Evolutionary conservation across 495 filamentous ascomycete genomes (phyloP).

Genomic region (Pseudoneurospora amorphoporcata): DNA sequence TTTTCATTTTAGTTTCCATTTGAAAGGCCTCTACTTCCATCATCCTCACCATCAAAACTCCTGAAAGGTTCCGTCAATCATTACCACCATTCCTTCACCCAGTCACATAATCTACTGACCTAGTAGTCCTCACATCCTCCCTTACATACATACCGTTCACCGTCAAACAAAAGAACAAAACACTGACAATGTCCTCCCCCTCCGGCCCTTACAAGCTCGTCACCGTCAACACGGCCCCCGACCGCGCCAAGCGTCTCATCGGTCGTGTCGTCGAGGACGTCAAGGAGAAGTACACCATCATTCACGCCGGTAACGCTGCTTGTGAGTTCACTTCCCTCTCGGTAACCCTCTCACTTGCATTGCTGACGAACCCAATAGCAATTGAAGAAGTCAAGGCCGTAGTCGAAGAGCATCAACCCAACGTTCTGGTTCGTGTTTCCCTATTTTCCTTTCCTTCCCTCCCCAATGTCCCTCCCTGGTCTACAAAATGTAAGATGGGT

Average conservation of each 20-base stretch:
- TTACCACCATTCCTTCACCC: background rate
- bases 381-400: conserved; percentile 19
- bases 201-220: conserved; percentile 51
- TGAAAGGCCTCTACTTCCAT: background rate
- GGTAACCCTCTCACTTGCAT: too few species aligned
- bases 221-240: conserved; percentile 60
- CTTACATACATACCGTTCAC: background rate
- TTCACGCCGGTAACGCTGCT: conserved; percentile 48
- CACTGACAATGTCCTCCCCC: conserved; percentile 6
- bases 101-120: background rate
- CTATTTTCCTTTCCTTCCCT: background rate
- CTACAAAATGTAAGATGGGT: too few species aligned
- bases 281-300: conserved; percentile 50
- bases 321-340: conserved; percentile 26
- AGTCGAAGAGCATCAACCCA: conserved; percentile 13
- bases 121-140: background rate
- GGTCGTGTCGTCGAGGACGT: conserved; percentile 47
- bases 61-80: background rate
- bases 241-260: conserved; percentile 51
- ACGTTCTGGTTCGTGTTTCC: conserved; percentile 11
- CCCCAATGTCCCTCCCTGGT: too few species aligned
- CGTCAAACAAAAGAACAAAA: background rate
- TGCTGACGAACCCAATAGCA: conserved; percentile 1
- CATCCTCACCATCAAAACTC: background rate
- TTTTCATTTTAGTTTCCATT: background rate